Evolutionary conservation across 108 stramenopile species (phyloP), one percentile per base, ranked within the genome.

Genomic region (Skeletonema grethae): DNA sequence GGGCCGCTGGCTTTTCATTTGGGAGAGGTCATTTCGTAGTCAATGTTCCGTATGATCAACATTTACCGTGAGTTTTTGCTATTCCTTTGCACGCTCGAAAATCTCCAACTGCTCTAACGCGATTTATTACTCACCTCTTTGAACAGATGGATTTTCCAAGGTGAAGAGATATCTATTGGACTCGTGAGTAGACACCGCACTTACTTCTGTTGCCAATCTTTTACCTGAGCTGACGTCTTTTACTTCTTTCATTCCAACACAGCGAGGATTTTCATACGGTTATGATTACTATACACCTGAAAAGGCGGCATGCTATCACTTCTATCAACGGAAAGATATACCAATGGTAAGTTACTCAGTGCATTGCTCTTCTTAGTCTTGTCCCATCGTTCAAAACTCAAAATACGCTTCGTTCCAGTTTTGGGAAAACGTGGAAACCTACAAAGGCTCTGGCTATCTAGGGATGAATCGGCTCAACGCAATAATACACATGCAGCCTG

Each of bases 1-100:
- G 95, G 94, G 97, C 97, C 5, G 95, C 96, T 8, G 97, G 97
- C 3, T 95, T 97, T 72, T 89, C 86, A 31, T 98, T 98, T 83
- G 82, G 89, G 12, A 80, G 94, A 13, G 92, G 93, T 15, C 95
- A 95, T 65, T 90, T 92, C 72, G 85, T 89, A 31, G 82, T 91
- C 41, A 88, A 92, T 56, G 90, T 95, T 5, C 93, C 93, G 2
- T 97, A 97, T 73, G 94, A 97, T 85, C 87, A 88, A 58, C 91
- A 93, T 74, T 75, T 89, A 36, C 93, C 93, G 41, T 43, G 41
- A 43, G 41, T 43, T 43, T 5, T 0, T 15, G 7, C 88, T 89
- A 88, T 68, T 88, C 10, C 86, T 48, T 18, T 38, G 36, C 36
- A 38, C 36, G 8, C 11, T 11, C 36, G 36, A 8, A 11, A 53